phyloP scores from a whole-genome alignment of 23 red algal genomes.

The Gracilariopsis chorda region DNA sequence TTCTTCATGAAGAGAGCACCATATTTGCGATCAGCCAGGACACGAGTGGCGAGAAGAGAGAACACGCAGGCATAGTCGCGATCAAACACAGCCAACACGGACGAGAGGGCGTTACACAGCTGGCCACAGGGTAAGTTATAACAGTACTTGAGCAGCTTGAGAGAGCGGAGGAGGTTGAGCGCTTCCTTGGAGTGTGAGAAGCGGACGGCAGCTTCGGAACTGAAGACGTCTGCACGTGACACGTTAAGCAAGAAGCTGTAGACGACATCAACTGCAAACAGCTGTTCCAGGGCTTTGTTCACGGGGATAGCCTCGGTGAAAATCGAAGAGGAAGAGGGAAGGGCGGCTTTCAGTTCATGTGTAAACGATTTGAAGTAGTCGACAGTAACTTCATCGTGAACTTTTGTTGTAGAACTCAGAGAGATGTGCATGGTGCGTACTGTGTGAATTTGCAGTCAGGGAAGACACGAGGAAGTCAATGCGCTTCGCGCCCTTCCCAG shows the following conservation, averaged over 20 bases:
- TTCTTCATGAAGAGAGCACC: conserved; percentile 50
- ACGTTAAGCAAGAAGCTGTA: conserved; percentile 37
- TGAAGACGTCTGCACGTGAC: conserved; percentile 65
- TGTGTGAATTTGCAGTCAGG: not conserved
- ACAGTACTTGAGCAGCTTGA: conserved; percentile 70
- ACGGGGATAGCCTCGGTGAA: not conserved
- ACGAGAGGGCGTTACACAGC: conserved; percentile 7
- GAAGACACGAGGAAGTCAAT: too few species aligned
- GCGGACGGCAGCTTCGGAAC: not conserved
- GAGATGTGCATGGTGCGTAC: not conserved
- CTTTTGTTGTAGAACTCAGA: not conserved
- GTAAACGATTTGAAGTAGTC: conserved; percentile 19
- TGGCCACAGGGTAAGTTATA: conserved; percentile 65
- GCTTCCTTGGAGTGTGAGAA: conserved; percentile 49
- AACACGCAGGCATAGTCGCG: not conserved
- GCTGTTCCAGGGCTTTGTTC: not conserved
- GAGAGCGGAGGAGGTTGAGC: conserved; percentile 45
- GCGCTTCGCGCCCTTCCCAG: too few species aligned
- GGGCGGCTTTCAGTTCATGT: not conserved
- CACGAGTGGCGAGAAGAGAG: conserved; percentile 22
- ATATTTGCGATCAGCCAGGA: conserved; percentile 4
- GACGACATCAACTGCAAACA: conserved; percentile 25
- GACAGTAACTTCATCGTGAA: not conserved
- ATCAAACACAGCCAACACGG: conserved; percentile 6
- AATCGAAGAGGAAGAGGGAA: not conserved